Evolutionary conservation across 306 rosid genomes (phyloP), one percentile per base, ranked within the genome.

Genomic region (Prunus campanulata): DNA sequence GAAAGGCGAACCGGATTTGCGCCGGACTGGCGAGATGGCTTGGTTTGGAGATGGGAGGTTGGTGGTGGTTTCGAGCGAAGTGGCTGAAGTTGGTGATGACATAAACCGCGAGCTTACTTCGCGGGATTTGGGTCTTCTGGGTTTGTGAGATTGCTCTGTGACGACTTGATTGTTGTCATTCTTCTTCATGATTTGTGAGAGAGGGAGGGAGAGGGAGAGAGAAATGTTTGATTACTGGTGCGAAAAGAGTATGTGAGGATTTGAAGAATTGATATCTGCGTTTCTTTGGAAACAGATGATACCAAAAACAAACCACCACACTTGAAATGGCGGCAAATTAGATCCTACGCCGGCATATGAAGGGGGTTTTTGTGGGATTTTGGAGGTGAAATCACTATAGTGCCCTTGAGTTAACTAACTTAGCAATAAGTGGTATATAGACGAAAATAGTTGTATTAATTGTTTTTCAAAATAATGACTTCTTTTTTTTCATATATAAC

Each of bases 41-140:
- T 80, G 93, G 29, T 14, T 24, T 15, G 90, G 78, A 46, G 86
- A 75, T 4, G 77, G 27, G 1, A 76, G 75, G 42, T 35, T 35
- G 32, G 78, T 86, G n/a, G 77, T 47, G 18, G 79, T 52, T 46
- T 87, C 90, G 0, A n/a, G 3, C 11, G 86, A 70, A 4, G 84
- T 15, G 4, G 83, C 67, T 25, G 59, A 1, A 18, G 89, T 79
- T 24, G 15, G 55, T 65, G 91, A 75, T 46, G 90, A 78, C 35
- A 79, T 88, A 74, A 83, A 86, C 8, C 96, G 84, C 0, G 96
- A 90, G 76, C 80, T 74, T 7, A 79, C 86, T 73, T 90, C 90
- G 0, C 96, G 92, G 54, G 76, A 83, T 79, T 80, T 83, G 29
- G 52, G 59, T 59, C 64, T 77, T n/a, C 93, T 85, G 55, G 35